Conservation (phyloP, 805 yeast species). For the Saturnispora dispora region DNA sequence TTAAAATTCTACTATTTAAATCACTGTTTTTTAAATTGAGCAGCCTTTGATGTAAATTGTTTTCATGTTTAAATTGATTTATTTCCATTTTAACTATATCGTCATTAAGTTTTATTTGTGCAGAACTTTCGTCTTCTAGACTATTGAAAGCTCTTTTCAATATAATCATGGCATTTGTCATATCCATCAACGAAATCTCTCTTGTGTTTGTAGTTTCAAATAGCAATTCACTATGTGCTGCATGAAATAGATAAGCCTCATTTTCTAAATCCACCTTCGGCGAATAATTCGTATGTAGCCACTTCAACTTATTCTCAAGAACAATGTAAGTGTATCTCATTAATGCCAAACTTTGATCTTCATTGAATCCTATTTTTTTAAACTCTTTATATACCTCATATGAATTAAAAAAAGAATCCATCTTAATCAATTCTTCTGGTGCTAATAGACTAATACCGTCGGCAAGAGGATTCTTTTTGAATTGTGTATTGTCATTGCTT, state of each 20-base stretch:
- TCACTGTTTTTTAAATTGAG: conserved; percentile 69
- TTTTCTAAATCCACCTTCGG: conserved; percentile 70
- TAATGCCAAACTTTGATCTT: conserved; percentile 50
- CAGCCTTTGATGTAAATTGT: conserved; percentile 62
- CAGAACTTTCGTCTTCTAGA: conserved; percentile 67
- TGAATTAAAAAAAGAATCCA: conserved; percentile 47
- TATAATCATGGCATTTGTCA: conserved; percentile 56
- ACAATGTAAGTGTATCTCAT: conserved; percentile 35
- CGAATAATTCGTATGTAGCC: conserved; percentile 39
- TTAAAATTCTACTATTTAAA: conserved; percentile 73
- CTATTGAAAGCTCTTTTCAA: conserved; percentile 65
- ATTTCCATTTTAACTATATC: conserved; percentile 71
- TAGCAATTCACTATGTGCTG: conserved; percentile 80
- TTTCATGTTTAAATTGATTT: conserved; percentile 79
- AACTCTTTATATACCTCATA: conserved; percentile 50
- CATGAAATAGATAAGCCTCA: conserved; percentile 80
- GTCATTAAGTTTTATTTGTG: conserved; percentile 46
- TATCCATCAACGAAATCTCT: conserved; percentile 57
- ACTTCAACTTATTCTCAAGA: conserved; percentile 32
- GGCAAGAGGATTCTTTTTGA: conserved; percentile 6
- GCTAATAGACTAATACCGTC: conserved; percentile 4
- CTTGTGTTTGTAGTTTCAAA: conserved; percentile 70
- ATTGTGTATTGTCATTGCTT: not conserved
- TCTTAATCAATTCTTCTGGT: conserved; percentile 15
- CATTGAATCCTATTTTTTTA: conserved; percentile 47